These are phyloP conservation scores for Ophiostoma sp. DNA, from an alignment of 2,329 filamentous ascomycete species.

Conservation along the genomic window DNA sequence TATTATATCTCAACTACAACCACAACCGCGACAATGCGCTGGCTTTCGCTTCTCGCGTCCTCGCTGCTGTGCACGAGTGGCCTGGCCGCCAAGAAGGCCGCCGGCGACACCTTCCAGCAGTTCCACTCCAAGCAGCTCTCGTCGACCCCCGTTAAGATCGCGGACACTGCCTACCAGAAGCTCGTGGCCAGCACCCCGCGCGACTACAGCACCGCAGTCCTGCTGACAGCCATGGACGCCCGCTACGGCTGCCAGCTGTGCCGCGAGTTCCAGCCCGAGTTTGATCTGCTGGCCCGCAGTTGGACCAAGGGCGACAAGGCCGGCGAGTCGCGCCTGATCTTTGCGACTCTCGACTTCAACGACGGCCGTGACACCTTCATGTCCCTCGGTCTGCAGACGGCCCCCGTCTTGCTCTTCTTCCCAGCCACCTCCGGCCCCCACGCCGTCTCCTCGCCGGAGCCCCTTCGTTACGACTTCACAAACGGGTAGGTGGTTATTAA, in stretches of 20 bases:
- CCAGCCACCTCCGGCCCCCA: slow-evolving; percentile 80
- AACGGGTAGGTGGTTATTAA: slow-evolving; percentile 59
- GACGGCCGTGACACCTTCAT: slow-evolving; percentile 84
- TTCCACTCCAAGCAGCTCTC: slow-evolving; percentile 68
- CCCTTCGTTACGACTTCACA: slow-evolving; percentile 81
- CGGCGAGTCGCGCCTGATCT: slow-evolving; percentile 70
- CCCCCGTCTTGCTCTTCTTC: slow-evolving; percentile 85
- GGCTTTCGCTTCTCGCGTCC: slow-evolving; percentile 63
- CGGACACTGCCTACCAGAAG: slow-evolving; percentile 72
- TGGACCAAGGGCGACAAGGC: slow-evolving; percentile 84
- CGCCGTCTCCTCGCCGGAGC: slow-evolving; percentile 67
- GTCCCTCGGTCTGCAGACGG: slow-evolving; percentile 91
- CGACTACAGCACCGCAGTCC: slow-evolving; percentile 78
- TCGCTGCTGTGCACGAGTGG: slow-evolving; percentile 60
- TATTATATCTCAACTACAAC: neutral
- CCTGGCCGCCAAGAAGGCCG: slow-evolving; percentile 62
- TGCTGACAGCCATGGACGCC: slow-evolving; percentile 82
- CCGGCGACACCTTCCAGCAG: slow-evolving; percentile 64
- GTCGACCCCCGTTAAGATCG: slow-evolving; percentile 71
- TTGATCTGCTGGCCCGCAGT: slow-evolving; percentile 80
- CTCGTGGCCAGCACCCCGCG: slow-evolving; percentile 72
- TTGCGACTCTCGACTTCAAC: slow-evolving; percentile 82
- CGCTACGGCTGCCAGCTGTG: slow-evolving; percentile 86
- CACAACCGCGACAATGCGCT: slow-evolving; percentile 61
- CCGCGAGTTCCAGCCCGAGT: slow-evolving; percentile 90